Evolutionary conservation across 345 rosid species (phyloP).

Genomic region (Pistacia atlantica): DNA sequence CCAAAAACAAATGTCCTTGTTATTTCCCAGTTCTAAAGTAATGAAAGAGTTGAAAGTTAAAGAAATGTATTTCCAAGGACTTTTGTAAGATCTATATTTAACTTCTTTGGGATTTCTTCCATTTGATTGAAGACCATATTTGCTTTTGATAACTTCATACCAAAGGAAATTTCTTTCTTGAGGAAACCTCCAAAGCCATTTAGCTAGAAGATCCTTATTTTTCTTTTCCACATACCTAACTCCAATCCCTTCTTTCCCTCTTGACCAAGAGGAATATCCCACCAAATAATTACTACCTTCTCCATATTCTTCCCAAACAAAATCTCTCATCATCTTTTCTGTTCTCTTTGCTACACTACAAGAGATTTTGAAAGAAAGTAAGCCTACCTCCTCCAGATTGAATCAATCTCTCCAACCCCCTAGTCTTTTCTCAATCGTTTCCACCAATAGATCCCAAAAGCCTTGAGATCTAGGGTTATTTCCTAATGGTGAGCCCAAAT

Average conservation of each 20-base stretch:
- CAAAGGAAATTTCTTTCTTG: not conserved
- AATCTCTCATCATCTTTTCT: not conserved
- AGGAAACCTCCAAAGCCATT: not conserved
- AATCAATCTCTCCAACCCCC: not conserved
- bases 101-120: not conserved
- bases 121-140: not conserved
- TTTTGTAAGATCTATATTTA: not conserved
- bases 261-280: not conserved
- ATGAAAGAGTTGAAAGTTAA: not conserved
- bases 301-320: not conserved
- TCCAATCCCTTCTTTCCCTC: not conserved
- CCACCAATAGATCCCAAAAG: not conserved
- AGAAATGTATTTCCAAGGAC: not conserved
- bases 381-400: not conserved
- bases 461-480: not conserved
- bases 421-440: not conserved
- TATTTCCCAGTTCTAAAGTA: not conserved
- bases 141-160: not conserved
- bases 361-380: not conserved
- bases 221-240: not conserved
- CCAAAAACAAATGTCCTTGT: not conserved
- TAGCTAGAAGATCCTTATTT: not conserved
- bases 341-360: not conserved
- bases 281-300: not conserved
- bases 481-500: no score